Evolutionary conservation across 768 basidiomycete genomes (phyloP).

Genomic region (Rossbeevera mucosa): DNA sequence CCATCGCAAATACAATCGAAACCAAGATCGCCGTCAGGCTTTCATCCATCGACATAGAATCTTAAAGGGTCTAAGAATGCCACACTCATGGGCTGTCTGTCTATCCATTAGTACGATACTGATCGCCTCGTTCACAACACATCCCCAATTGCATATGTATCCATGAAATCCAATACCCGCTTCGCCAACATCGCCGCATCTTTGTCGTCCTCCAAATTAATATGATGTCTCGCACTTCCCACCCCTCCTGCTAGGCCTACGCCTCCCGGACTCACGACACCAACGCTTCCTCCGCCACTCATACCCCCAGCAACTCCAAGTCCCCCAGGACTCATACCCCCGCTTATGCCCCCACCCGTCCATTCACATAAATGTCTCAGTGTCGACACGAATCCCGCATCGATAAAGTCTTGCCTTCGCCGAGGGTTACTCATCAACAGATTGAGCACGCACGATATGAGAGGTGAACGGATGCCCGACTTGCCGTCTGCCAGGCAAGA

Average conservation of each 20-base stretch:
- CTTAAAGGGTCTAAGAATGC: too few species aligned
- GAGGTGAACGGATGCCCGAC: conserved; percentile 54
- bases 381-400: conserved; percentile 43
- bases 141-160: conserved; percentile 27
- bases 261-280: conserved; percentile 3
- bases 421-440: conserved; percentile 43
- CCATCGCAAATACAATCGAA: too few species aligned
- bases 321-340: conserved; percentile 30
- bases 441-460: conserved; percentile 54
- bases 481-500: conserved; percentile 55
- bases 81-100: too few species aligned
- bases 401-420: conserved; percentile 37
- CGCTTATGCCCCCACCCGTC: conserved; percentile 14
- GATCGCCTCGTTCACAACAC: conserved; percentile 12
- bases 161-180: conserved; percentile 49
- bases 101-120: not conserved
- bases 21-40: too few species aligned
- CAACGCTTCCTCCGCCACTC: conserved; percentile 2
- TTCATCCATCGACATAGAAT: too few species aligned
- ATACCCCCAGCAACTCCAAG: conserved; percentile 8
- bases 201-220: conserved; percentile 53
- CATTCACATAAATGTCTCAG: conserved; percentile 42
- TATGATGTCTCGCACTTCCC: conserved; percentile 25
- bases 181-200: conserved; percentile 56
- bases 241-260: not conserved